phyloP scores from a whole-genome alignment of 208 protist species.

The Spongospora subterranea region DNA sequence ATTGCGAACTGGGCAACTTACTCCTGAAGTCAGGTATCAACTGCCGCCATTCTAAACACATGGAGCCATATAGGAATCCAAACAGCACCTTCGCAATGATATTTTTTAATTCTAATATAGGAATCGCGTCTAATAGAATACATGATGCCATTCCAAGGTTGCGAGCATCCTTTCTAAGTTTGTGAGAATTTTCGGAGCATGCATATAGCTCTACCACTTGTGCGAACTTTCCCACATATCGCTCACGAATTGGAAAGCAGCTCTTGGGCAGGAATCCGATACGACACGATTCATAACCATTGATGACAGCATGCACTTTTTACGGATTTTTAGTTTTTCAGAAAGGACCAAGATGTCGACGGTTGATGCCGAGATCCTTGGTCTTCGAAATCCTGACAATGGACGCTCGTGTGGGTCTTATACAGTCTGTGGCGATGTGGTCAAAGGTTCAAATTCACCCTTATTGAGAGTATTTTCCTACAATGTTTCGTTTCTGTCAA shows the following conservation, averaged over 20 bases:
- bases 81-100: background rate
- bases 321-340: no score
- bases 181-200: slow-evolving; percentile 29
- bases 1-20: background rate
- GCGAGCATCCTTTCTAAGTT: slow-evolving; percentile 11
- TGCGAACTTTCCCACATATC: slow-evolving; percentile 26
- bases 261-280: slow-evolving; percentile 37
- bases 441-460: background rate
- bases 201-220: slow-evolving; percentile 42
- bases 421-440: background rate
- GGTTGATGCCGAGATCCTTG: background rate
- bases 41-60: slow-evolving; percentile 30
- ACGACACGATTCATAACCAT: slow-evolving; percentile 4
- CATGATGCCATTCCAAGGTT: slow-evolving; percentile 48
- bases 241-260: slow-evolving; percentile 2
- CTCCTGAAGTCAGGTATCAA: background rate
- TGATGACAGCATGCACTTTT: slow-evolving; percentile 35
- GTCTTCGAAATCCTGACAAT: background rate
- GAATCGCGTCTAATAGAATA: slow-evolving; percentile 33
- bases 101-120: slow-evolving; percentile 40
- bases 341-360: background rate
- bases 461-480: background rate
- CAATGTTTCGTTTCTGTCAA: background rate
- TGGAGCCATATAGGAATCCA: slow-evolving; percentile 45
- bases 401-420: background rate